phyloP scores from a whole-genome alignment of 768 basidiomycete species.

The Amanita subjunquillea region DNA sequence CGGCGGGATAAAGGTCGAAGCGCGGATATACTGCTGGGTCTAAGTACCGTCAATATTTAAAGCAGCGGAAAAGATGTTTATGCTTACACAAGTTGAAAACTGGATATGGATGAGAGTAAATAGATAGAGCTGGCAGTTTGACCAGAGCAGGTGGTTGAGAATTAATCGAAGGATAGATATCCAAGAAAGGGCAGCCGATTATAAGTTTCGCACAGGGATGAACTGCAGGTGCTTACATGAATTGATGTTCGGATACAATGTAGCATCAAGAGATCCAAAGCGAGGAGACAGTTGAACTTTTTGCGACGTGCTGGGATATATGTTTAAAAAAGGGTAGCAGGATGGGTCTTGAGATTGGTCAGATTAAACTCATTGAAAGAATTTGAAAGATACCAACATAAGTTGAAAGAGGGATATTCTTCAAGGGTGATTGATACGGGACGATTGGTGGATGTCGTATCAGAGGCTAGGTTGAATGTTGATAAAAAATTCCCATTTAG shows the following conservation, averaged over 20 bases:
- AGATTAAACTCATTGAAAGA: not conserved
- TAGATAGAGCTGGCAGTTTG: not conserved
- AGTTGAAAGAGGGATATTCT: conserved; percentile 22
- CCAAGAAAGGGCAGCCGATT: not conserved
- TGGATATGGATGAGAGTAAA: conserved; percentile 17
- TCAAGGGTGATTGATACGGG: conserved; percentile 6
- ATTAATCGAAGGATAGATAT: conserved; percentile 9
- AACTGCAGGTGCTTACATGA: conserved; percentile 15
- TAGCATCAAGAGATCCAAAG: conserved; percentile 5
- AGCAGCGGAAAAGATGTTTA: not conserved
- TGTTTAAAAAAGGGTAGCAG: conserved; percentile 30
- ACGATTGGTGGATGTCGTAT: not conserved
- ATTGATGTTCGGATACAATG: conserved; percentile 20
- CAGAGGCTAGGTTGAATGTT: not conserved
- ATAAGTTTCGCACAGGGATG: not conserved
- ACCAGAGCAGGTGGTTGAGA: conserved; percentile 1
- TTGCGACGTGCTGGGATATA: conserved; percentile 23
- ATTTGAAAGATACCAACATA: conserved; percentile 15
- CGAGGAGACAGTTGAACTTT: conserved; percentile 17
- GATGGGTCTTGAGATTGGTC: conserved; percentile 12
- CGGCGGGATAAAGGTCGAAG: conserved; percentile 15
- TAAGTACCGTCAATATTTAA: not conserved
- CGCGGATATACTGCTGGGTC: conserved; percentile 12
- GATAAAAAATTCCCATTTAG: not conserved
- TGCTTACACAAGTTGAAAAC: conserved; percentile 24